Base-by-base conservation (phyloP, 495 filamentous ascomycete genomes). In the Podospora anserina region DNA sequence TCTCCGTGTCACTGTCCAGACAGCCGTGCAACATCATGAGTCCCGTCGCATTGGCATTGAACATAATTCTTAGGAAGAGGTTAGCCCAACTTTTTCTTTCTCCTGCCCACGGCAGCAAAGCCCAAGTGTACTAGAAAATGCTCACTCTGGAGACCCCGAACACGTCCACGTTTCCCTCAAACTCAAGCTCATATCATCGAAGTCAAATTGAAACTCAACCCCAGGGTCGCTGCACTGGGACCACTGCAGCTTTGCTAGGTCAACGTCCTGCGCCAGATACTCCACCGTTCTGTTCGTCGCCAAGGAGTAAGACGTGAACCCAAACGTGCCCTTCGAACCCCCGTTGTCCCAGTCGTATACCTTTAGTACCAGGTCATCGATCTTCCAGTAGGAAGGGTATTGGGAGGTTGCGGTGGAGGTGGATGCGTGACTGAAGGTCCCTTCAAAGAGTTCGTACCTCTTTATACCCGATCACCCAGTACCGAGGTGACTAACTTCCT, bases 371-470 rank as follows among this genome's bases (percentile, higher is more conserved):
- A 74, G 66, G 49, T 74, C 66, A 57, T 74, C 67, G 26, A 74
- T 74, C 15, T 9, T 74, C 72, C 72, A 71, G 59, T 69, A 74
- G 13, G 71, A 66, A 63, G 39, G 55, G 39, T 34, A 58, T 20
- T 39, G 55, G 30, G 69, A 67, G 44, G 26, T 26, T 58, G n/a
- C 5, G 5, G 78, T 9, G 87, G 87, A 59, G 88, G 87, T 9
- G 88, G 88, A n/a, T 90, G 86, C 71, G 82, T 89, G 28, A 84
- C 77, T 7, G 75, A 75, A 57, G 87, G 87, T 0, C 88, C 88
- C 6, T 88, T 90, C 72, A 79, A 79, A 44, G 78, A 81, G 79
- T 78, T 13, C 9, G 76, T 75, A 64, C 71, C 81, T 66, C 27
- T 26, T 44, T 66, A 39, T 39, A 68, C 7, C 30, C 13, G 1